These are phyloP conservation scores for Vitis hybrid DNA, from an alignment of 177 flowering plant species.

Conservation along the genomic window DNA sequence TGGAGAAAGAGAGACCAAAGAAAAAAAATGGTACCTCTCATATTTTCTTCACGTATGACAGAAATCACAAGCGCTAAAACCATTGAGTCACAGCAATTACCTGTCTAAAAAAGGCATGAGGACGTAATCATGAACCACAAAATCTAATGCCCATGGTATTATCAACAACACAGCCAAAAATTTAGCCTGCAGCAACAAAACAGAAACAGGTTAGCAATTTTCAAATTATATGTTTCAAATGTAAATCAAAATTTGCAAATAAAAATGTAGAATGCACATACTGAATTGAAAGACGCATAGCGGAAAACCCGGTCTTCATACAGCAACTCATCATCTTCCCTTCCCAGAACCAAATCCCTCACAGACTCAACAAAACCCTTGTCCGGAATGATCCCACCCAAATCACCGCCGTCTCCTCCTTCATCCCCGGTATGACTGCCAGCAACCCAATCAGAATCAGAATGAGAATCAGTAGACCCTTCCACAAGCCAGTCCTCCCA, in stretches of 20 bases:
- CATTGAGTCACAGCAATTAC: conserved; percentile 29
- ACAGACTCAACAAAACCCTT: conserved; percentile 56
- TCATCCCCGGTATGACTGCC: conserved; percentile 32
- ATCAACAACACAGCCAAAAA: conserved; percentile 78
- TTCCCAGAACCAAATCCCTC: conserved; percentile 55
- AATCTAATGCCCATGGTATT: conserved; percentile 83
- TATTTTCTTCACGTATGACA: background rate
- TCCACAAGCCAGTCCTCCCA: conserved; percentile 97
- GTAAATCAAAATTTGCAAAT: background rate
- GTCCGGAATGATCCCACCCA: conserved; percentile 33
- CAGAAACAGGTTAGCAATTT: conserved; percentile 1
- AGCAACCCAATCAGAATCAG: conserved; percentile 26
- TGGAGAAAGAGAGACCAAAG: background rate
- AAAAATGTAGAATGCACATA: conserved; percentile 25
- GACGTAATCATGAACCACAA: conserved; percentile 88
- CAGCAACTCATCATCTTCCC: conserved; percentile 72
- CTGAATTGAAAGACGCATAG: conserved; percentile 82
- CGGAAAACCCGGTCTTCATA: conserved; percentile 92
- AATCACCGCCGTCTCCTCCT: conserved; percentile 19
- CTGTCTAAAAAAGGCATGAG: conserved; percentile 98
- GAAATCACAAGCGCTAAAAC: background rate
- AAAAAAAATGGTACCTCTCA: background rate
- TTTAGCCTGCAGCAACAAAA: conserved; percentile 65
- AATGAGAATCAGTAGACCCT: conserved; percentile 21
- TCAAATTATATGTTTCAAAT: background rate